phyloP scores from a whole-genome alignment of 805 yeast species.

The Saturnispora saitoi region DNA sequence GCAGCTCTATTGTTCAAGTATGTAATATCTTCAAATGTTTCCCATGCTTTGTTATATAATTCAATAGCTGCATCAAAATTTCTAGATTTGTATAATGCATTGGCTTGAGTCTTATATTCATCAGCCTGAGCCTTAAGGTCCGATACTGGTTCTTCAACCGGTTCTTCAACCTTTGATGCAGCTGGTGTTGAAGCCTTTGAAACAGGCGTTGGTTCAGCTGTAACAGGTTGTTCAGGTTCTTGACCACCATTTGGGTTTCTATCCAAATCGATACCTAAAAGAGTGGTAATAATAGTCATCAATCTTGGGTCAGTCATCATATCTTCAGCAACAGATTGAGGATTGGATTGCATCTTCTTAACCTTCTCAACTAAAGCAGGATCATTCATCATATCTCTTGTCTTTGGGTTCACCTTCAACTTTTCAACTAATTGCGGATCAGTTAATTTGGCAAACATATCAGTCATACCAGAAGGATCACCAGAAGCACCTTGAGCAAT shows the following conservation, averaged over 20 bases:
- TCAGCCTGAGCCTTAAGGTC: slow-evolving; percentile 46
- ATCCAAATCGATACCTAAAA: slow-evolving; percentile 68
- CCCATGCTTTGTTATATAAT: slow-evolving; percentile 81
- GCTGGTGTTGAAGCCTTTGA: slow-evolving; percentile 26
- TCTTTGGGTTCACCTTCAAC: slow-evolving; percentile 75
- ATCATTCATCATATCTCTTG: slow-evolving; percentile 79
- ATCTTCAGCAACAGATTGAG: slow-evolving; percentile 61
- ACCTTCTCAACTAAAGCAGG: slow-evolving; percentile 73
- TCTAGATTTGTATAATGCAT: slow-evolving; percentile 73
- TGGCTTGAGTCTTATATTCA: slow-evolving; percentile 74
- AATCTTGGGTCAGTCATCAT: slow-evolving; percentile 75
- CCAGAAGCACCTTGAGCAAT: slow-evolving; percentile 27
- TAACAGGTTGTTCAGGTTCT: slow-evolving; percentile 9
- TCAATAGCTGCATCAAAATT: slow-evolving; percentile 90
- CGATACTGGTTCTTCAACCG: slow-evolving; percentile 25
- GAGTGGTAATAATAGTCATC: slow-evolving; percentile 79
- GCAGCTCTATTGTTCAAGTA: slow-evolving; percentile 95
- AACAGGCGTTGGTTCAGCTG: slow-evolving; percentile 18
- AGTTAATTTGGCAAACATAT: slow-evolving; percentile 44
- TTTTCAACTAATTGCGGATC: slow-evolving; percentile 75
- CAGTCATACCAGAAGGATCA: slow-evolving; percentile 47
- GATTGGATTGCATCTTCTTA: slow-evolving; percentile 53
- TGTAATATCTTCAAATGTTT: slow-evolving; percentile 71
- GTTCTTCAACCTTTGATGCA: slow-evolving; percentile 16
- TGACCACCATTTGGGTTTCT: slow-evolving; percentile 28